These are phyloP conservation scores for Saraca asoca DNA, from an alignment of 331 rosid species.

Conservation along the genomic window DNA sequence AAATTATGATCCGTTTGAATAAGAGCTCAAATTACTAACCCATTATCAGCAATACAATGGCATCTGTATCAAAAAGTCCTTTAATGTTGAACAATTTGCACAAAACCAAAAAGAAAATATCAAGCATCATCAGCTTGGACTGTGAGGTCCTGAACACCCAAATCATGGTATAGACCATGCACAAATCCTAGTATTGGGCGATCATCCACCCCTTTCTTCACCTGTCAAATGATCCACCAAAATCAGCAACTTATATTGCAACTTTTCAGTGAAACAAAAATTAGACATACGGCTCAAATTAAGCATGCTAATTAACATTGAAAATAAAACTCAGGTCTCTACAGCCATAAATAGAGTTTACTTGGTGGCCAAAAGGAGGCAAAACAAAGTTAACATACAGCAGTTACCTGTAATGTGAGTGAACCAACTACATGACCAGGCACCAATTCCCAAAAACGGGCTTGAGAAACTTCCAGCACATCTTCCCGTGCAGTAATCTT, in stretches of 20 bases:
- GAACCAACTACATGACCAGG: constrained; percentile 93
- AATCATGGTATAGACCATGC: constrained; percentile 89
- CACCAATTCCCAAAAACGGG: constrained; percentile 93
- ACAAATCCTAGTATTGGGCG: constrained; percentile 66
- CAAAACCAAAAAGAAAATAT: constrained; percentile 14
- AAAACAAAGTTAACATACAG: neutral
- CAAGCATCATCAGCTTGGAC: constrained; percentile 69
- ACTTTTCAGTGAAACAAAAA: neutral
- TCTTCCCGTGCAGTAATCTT: constrained; percentile 75
- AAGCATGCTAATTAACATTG: neutral
- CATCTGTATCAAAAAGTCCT: no score
- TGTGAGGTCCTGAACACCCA: constrained; percentile 83
- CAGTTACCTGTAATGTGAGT: constrained; percentile 64
- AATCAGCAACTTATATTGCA: constrained; percentile 32
- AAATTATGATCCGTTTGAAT: no score
- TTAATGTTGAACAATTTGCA: neutral
- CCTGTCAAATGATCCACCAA: constrained; percentile 51
- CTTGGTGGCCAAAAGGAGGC: no score
- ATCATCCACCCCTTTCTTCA: constrained; percentile 71
- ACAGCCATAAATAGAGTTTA: no score
- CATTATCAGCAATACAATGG: no score
- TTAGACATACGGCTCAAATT: neutral
- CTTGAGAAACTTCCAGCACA: constrained; percentile 68
- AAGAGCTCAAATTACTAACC: no score
- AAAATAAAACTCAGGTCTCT: constrained; percentile 16